Evolutionary conservation across 257 asterid species (phyloP), one percentile per base, ranked within the genome.

Genomic region (Fraxinus anomala): DNA sequence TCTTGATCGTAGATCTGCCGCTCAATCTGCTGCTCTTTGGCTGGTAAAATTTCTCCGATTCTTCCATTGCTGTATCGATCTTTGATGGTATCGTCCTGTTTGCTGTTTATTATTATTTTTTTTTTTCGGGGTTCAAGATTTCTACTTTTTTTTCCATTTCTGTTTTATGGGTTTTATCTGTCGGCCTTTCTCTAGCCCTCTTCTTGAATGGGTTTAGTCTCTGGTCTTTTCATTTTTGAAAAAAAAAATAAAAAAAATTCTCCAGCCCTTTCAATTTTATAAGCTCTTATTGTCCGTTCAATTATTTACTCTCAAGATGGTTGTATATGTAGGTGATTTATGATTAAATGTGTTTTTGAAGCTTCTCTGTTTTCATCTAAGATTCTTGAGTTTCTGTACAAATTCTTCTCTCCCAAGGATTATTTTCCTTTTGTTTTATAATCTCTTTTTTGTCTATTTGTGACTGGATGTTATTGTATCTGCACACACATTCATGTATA

Each of bases 1-100:
- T 90, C 77, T 84, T 84, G 87, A 84, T 78, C 75, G 33, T 83
- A 85, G 97, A 94, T 94, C 97, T 85, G 79, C 54, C 54, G 83
- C 85, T 85, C 76, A 54, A 80, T 85, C 79, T 88, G 89, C 85
- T 84, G 86, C 83, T 83, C 80, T 81, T 82, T 83, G 78, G 84
- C 85, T 73, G 91, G 96, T 86, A 83, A 81, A 79, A 77, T 10
- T 79, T 71, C 79, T 77, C 77, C 6, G 70, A 70, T 73, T 79
- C 76, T 78, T 68, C 73, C 7, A 59, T 68, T 49, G 76, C 42
- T 70, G 72, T 77, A 1, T 51, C 80, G 80, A 82, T 87, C 80
- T 81, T 79, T 77, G 37, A 47, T 76, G 73, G 73, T 73, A 30
- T 28, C 36, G 21, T 76, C 51, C 34, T 44, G 68, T 69, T 36